These are phyloP conservation scores for Jasminum sambac DNA, from an alignment of 257 asterid genomes.

Conservation along the genomic window DNA sequence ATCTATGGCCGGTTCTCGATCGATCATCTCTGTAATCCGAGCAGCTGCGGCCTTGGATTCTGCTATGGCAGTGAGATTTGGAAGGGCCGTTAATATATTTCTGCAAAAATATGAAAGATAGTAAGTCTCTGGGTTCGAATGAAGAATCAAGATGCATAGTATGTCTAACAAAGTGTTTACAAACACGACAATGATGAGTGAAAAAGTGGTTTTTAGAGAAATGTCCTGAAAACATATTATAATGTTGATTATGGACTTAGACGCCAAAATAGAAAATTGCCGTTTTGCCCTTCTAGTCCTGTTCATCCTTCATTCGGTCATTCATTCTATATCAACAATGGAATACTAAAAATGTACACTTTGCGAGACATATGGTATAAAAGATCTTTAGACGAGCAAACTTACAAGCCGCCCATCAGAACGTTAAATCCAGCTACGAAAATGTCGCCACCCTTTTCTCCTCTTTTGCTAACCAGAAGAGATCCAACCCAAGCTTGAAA, in stretches of 20 bases:
- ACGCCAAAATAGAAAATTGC: too few species aligned
- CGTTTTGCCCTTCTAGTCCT: too few species aligned
- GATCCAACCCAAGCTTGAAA: constrained; percentile 86
- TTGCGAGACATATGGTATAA: too few species aligned
- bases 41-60: constrained; percentile 74
- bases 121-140: neutral
- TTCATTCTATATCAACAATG: too few species aligned
- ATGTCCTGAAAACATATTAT: too few species aligned
- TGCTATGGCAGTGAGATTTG: constrained; percentile 76
- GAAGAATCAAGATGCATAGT: neutral
- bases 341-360: too few species aligned
- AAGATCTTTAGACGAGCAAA: constrained; percentile 9
- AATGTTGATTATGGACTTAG: too few species aligned
- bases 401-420: constrained; percentile 87
- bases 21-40: constrained; percentile 73
- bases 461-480: constrained; percentile 56
- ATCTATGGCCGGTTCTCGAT: constrained; percentile 58
- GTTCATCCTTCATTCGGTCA: too few species aligned
- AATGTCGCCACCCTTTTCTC: constrained; percentile 76
- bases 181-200: too few species aligned
- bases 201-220: too few species aligned
- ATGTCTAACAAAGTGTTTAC: too few species aligned
- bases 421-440: constrained; percentile 86
- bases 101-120: constrained; percentile 30
- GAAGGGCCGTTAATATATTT: constrained; percentile 71